These are phyloP conservation scores for Diplosphaera chodatii DNA, from an alignment of 139 green algal species.

Conservation along the genomic window DNA sequence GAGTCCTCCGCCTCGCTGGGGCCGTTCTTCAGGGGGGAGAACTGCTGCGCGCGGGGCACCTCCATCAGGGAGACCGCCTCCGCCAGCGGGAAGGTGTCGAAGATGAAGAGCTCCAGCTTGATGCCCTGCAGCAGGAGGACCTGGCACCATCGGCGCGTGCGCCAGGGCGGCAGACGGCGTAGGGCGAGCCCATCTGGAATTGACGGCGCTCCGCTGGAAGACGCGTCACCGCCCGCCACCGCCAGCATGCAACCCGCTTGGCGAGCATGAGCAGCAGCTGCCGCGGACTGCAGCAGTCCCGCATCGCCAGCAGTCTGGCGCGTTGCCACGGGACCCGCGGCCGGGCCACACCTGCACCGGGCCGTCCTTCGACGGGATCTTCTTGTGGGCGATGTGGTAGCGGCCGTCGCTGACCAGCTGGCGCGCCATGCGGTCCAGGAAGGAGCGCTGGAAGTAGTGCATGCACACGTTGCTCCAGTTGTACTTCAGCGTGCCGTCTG, in stretches of 20 bases:
- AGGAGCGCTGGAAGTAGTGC: conserved; percentile 83
- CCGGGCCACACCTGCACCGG: conserved; percentile 22
- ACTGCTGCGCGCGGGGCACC: conserved; percentile 61
- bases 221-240: too few relatives aligned
- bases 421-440: conserved; percentile 50
- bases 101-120: conserved; percentile 97
- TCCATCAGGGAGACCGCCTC: conserved; percentile 39
- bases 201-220: too few relatives aligned
- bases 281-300: too few relatives aligned
- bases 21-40: conserved; percentile 90
- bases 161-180: conserved; percentile 9
- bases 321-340: neutral
- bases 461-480: conserved; percentile 66
- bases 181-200: too few relatives aligned
- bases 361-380: conserved; percentile 61
- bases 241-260: too few relatives aligned
- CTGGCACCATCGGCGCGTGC: too few relatives aligned
- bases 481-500: neutral
- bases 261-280: neutral
- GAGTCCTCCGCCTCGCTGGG: conserved; percentile 59
- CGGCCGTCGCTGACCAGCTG: conserved; percentile 18
- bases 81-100: conserved; percentile 83
- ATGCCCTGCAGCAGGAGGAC: conserved; percentile 71
- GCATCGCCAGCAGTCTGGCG: too few relatives aligned
- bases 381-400: conserved; percentile 89